phyloP scores from a whole-genome alignment of 371 early-diverging fungal species.

The Coemansia sp. region DNA sequence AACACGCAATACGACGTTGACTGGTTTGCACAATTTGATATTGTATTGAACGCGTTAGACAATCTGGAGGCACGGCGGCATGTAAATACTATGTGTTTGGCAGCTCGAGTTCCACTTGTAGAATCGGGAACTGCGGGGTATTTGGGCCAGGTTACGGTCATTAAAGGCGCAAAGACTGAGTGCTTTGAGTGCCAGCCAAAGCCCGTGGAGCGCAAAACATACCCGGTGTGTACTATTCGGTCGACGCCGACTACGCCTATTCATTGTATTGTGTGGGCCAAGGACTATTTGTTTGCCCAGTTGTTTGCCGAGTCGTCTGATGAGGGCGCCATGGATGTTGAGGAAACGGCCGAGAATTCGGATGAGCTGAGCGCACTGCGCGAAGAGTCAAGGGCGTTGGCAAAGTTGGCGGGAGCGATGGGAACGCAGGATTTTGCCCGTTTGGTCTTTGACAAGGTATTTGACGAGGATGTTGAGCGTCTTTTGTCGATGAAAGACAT shows the following conservation, averaged over 20 bases:
- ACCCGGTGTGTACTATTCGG: conserved; percentile 97
- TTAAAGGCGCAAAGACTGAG: conserved; percentile 70
- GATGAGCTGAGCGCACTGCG: conserved; percentile 34
- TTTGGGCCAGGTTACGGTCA: conserved; percentile 92
- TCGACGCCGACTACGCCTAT: conserved; percentile 94
- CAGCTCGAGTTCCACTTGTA: conserved; percentile 83
- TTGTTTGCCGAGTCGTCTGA: conserved; percentile 72
- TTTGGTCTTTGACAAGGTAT: conserved; percentile 85
- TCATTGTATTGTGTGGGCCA: conserved; percentile 99
- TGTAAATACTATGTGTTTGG: conserved; percentile 95
- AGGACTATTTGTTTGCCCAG: conserved; percentile 83
- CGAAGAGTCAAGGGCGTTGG: conserved; percentile 43
- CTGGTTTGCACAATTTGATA: conserved; percentile 89
- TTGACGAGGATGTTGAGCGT: conserved; percentile 73
- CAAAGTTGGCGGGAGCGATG: conserved; percentile 30
- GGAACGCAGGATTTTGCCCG: conserved; percentile 62
- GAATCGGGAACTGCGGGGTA: conserved; percentile 98
- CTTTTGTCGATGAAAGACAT: conserved; percentile 81
- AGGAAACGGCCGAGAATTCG: conserved; percentile 57
- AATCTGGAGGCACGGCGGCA: conserved; percentile 95
- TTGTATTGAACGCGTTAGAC: conserved; percentile 98
- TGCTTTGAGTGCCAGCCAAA: conserved; percentile 98
- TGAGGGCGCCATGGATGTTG: conserved; percentile 57
- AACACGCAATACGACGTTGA: conserved; percentile 75
- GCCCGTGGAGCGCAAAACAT: conserved; percentile 75